These are phyloP conservation scores for Verticillium longisporum DNA, from an alignment of 2,329 filamentous ascomycete species.

Conservation along the genomic window DNA sequence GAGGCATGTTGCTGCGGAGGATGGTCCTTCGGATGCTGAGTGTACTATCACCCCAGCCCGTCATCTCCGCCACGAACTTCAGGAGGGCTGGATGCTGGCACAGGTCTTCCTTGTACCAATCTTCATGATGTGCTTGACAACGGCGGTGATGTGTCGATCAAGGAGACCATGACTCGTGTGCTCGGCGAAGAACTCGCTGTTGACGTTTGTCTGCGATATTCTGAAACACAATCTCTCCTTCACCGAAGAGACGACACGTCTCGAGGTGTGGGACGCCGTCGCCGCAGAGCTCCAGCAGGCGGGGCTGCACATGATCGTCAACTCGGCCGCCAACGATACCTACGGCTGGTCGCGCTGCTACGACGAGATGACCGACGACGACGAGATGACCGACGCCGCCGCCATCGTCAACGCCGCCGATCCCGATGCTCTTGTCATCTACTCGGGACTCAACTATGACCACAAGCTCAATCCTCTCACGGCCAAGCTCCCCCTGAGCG, in stretches of 20 bases:
- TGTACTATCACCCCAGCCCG: conserved; percentile 45
- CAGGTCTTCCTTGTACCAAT: conserved; percentile 39
- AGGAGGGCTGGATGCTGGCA: conserved; percentile 43
- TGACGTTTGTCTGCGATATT: conserved; percentile 43
- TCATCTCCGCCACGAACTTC: conserved; percentile 42
- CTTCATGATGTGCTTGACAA: conserved; percentile 44
- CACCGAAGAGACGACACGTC: conserved; percentile 43
- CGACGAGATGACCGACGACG: conserved; percentile 37
- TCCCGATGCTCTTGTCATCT: conserved; percentile 44
- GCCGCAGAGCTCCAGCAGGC: conserved; percentile 34
- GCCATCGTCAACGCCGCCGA: conserved; percentile 42
- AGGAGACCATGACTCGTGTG: conserved; percentile 34
- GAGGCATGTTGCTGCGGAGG: conserved; percentile 49
- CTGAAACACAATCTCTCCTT: conserved; percentile 51
- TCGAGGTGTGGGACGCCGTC: conserved; percentile 47
- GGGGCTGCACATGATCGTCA: conserved; percentile 7
- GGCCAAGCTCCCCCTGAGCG: conserved; percentile 4
- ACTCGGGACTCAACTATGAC: conserved; percentile 45
- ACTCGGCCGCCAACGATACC: conserved; percentile 35
- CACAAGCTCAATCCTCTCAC: conserved; percentile 40
- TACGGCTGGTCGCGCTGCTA: conserved; percentile 35
- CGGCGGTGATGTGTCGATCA: conserved; percentile 38
- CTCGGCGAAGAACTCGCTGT: conserved; percentile 48
- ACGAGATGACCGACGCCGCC: conserved; percentile 39
- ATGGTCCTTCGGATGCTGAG: conserved; percentile 33